Base-by-base conservation (phyloP, 2,329 filamentous ascomycete species). In the Phyllosticta ampelicida region DNA sequence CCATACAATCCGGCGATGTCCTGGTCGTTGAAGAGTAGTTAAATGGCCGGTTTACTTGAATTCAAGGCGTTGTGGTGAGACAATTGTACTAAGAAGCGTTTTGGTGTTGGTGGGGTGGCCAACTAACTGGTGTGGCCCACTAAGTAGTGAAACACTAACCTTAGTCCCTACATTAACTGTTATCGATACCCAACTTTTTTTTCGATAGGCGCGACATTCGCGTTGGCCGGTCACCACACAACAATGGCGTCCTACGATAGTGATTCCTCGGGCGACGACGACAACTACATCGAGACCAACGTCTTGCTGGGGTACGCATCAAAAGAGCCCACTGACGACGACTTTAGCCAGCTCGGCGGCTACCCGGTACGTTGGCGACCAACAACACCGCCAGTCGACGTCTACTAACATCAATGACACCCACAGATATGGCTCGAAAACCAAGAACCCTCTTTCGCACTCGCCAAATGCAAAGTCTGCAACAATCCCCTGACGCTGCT, bases 301-400 rank as follows among this genome's bases (percentile, higher is more conserved):
- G 90, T 96, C 1, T 82, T 96, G 1, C 80, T 99, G 11, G 94
- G 94, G 4, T 99, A 95, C 71, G 88, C 90, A 2, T 87, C 88
- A 1, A 84, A 85, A 68, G 89, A 95, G 58, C 76, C 84, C 13
- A 86, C 85, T 58, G 86, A 89, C 62, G 92, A 99, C 71, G 81
- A 82, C 11, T 86, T 95, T 67, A 96, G 89, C 72, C 89, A 92
- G 64, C 78, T 99, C 10, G 94, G 94, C 63, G 94, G 94, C 57
- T 80, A 78, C 66, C 90, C 94, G 55, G 92, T 96, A 85, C 65
- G 85, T 76, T 52, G n/a, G 52, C 36, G 54, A 54, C 23, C 28
- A 30, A 13, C 26, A 53, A 30, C 29, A 5, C n/a, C 19, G 11
- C 28, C 6, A 10, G n/a, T n/a, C n/a, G n/a, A n/a, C n/a, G n/a